A percentile compares a stretch with the other conserved stretches of the same genome.
These are phyloP conservation scores for Ogataea degrootiae DNA, from an alignment of 805 yeast genomes.

Conservation along the genomic window DNA sequence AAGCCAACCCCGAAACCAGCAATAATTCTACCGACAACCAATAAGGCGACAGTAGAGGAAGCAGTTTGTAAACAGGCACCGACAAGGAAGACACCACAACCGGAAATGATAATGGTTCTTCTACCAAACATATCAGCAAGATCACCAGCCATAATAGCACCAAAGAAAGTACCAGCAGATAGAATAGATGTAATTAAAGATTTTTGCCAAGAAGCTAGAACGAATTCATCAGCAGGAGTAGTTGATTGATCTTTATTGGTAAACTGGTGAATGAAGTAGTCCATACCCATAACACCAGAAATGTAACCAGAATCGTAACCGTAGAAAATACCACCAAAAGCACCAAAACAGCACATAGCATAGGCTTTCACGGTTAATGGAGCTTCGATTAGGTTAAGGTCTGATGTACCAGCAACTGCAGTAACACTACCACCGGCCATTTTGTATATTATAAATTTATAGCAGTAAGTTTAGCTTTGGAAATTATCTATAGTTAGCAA, in stretches of 20 bases:
- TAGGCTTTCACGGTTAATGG: constrained; percentile 34
- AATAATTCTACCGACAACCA: constrained; percentile 32
- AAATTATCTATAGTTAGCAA: too few relatives aligned
- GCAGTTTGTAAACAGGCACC: constrained; percentile 26
- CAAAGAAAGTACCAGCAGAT: constrained; percentile 67
- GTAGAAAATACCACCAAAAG: constrained; percentile 62
- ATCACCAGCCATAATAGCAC: constrained; percentile 58
- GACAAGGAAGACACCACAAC: constrained; percentile 33
- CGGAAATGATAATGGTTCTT: constrained; percentile 32
- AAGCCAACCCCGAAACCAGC: constrained; percentile 36
- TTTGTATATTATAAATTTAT: background rate
- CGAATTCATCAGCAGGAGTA: constrained; percentile 14
- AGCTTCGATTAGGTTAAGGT: constrained; percentile 30
- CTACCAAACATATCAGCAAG: constrained; percentile 40
- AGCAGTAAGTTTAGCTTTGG: too few relatives aligned
- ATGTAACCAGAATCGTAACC: constrained; percentile 52
- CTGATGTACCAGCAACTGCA: background rate
- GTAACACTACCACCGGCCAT: constrained; percentile 6
- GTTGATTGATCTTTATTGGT: constrained; percentile 19
- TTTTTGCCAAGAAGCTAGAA: constrained; percentile 27
- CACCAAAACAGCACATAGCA: constrained; percentile 50
- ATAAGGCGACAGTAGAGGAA: constrained; percentile 19
- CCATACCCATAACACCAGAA: constrained; percentile 63
- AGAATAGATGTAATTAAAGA: constrained; percentile 65
- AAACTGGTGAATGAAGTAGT: constrained; percentile 33